Base-by-base conservation (phyloP, 805 yeast genomes). In the Candida adriatica region DNA sequence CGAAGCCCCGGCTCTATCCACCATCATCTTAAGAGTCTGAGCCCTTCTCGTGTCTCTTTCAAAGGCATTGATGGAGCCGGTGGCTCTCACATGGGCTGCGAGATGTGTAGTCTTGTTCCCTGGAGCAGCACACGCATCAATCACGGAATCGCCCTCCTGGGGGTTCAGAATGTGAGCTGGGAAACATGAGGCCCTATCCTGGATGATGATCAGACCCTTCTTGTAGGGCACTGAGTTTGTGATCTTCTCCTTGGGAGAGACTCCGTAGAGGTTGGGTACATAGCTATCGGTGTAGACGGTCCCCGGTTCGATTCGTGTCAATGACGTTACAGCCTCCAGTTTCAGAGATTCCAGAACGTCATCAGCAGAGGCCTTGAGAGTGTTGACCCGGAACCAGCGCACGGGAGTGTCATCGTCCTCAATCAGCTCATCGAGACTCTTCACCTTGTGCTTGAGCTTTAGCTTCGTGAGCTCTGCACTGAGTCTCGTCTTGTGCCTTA, bases 91-190 rank as follows among this genome's bases (percentile, higher is more conserved):
- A 30, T 72, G 62, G 0, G 92, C 74, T 0, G 96, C 95, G 15
- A 80, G 61, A 58, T 90, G 97, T 0, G 96, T 85, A 0, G 99
- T 92, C 55, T 92, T 94, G 57, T 92, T 92, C 5, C 99, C 99
- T 5, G 99, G 99, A 0, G 99, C 98, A 3, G 97, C 88, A 60
- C 96, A 88, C 1, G 96, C 81, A 59, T 92, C 99, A 27, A 92
- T 82, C 8, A 87, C 75, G 16, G 65, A 57, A 37, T 71, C 79
- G 27, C 78, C 80, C 4, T 72, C 64, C 1, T 53, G 34, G 1
- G 90, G 84, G 39, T 73, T 65, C 29, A 92, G 58, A 17, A 92
- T 87, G 38, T 74, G 75, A 0, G 94, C 96, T 0, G 99, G 99
- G 51, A 92, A 87, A 55, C 98, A 92, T 2, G 96, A 87, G 0